Conservation (phyloP, 176 grass and related monocot genomes). For the Aegilops longissima region DNA sequence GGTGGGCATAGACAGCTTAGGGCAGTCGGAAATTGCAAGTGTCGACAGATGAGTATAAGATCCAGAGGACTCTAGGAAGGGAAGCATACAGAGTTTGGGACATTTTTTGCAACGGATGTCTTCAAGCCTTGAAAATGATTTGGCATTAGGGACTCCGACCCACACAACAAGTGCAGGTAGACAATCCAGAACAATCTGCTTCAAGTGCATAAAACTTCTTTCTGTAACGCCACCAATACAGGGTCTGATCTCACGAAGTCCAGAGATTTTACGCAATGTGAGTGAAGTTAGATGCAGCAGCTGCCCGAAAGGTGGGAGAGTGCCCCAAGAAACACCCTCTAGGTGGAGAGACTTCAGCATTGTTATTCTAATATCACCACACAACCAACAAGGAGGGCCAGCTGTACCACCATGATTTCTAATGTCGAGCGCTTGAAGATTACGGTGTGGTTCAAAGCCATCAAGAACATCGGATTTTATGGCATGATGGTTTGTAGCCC, state of each 20-base stretch:
- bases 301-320: not conserved
- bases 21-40: too few relatives aligned
- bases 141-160: too few relatives aligned
- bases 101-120: too few relatives aligned
- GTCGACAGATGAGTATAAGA: too few relatives aligned
- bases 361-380: not conserved
- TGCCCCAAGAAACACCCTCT: not conserved
- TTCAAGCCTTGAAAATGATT: too few relatives aligned
- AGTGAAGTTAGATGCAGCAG: fast-evolving
- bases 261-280: not conserved
- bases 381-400: not conserved
- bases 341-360: not conserved
- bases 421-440: not conserved
- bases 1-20: too few relatives aligned
- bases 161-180: too few relatives aligned
- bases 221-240: not conserved
- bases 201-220: not conserved
- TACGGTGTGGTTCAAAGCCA: not conserved
- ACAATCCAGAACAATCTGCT: not conserved
- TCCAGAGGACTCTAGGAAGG: too few relatives aligned
- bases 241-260: not conserved
- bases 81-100: too few relatives aligned
- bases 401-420: not conserved
- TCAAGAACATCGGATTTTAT: not conserved
- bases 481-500: too few relatives aligned